Evolutionary conservation across 495 filamentous ascomycete species (phyloP).

Genomic region (Astrocystis sublimbata): DNA sequence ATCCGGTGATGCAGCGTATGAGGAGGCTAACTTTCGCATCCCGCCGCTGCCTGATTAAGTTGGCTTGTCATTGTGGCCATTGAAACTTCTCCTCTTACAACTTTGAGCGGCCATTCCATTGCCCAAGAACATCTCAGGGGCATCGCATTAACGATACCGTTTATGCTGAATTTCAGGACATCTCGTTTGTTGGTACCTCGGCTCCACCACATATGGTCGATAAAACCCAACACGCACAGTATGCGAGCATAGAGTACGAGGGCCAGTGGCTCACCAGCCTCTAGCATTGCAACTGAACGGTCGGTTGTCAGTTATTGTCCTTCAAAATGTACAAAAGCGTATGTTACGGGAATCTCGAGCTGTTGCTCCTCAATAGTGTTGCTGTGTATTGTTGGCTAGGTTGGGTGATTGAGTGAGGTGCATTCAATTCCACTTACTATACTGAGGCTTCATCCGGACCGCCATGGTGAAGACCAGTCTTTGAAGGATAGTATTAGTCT

Average conservation of each 20-base stretch:
- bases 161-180: slow-evolving; percentile 6
- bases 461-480: slow-evolving; percentile 18
- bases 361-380: not conserved
- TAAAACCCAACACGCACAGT: slow-evolving; percentile 6
- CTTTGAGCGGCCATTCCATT: slow-evolving; percentile 13
- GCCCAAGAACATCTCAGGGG: slow-evolving; percentile 1
- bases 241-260: slow-evolving; percentile 18
- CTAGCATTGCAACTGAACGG: slow-evolving; percentile 1
- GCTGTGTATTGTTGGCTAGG: not conserved
- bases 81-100: slow-evolving; percentile 3
- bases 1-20: not conserved
- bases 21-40: not conserved
- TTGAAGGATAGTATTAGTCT: slow-evolving; percentile 5
- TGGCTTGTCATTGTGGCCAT: not conserved
- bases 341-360: not conserved
- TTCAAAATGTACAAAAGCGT: not conserved
- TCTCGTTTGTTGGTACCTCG: slow-evolving; percentile 9
- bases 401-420: not conserved
- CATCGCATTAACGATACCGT: slow-evolving; percentile 8
- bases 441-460: slow-evolving; percentile 9
- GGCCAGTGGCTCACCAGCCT: slow-evolving; percentile 13
- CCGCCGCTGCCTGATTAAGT: not conserved
- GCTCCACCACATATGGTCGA: slow-evolving; percentile 19
- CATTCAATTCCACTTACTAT: slow-evolving; percentile 5
- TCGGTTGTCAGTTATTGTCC: slow-evolving; percentile 1